Evolutionary conservation across 2,329 filamentous ascomycete genomes (phyloP), one percentile per base, ranked within the genome.

Genomic region (Claviceps quebecensis): DNA sequence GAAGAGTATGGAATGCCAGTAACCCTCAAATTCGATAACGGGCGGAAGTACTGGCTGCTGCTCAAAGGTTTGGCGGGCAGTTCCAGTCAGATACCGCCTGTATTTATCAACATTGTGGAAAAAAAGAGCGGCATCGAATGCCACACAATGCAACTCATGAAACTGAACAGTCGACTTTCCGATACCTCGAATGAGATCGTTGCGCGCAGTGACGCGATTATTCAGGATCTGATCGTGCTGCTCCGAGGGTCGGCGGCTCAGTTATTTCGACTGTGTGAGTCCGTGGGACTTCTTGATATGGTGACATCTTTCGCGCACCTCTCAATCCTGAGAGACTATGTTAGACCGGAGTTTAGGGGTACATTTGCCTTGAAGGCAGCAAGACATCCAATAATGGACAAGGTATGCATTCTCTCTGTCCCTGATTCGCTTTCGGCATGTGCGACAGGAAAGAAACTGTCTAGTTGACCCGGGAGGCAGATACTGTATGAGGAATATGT

Each of bases 271-370:
- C 79, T 94, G 41, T 93, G 87, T 57, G 90, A 97, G 63, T 83
- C 86, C 13, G 80, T 97, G 56, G 87, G 86, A 2, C 77, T 95
- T 60, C 72, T 96, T 1, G 93, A 98, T 65, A 91, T 95, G 84
- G 72, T 94, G 29, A 69, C 80, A 1, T 78, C 84, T 0, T 94
- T 95, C 63, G 83, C 80, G 0, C 82, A 95, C 22, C 66, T 90
- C 2, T 81, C 83, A 13, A 87, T 82, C 0, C 77, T 76, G 0
- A 63, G 67, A 48, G 71, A 74, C 47, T 80, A 78, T 53, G 75
- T 80, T 7, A 75, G 82, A 14, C 88, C 89, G 1, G 77, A 84
- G 46, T 69, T 91, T 26, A 78, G 77, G 1, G 75, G 80, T 4
- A 82, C 80, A 0, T 67, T 94, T 26, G 86, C 84, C 1, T 74